A percentile compares a stretch with the other conserved stretches of the same genome.
Conservation (phyloP, 1,139 yeast genomes). For the Zygosaccharomyces sapae region DNA sequence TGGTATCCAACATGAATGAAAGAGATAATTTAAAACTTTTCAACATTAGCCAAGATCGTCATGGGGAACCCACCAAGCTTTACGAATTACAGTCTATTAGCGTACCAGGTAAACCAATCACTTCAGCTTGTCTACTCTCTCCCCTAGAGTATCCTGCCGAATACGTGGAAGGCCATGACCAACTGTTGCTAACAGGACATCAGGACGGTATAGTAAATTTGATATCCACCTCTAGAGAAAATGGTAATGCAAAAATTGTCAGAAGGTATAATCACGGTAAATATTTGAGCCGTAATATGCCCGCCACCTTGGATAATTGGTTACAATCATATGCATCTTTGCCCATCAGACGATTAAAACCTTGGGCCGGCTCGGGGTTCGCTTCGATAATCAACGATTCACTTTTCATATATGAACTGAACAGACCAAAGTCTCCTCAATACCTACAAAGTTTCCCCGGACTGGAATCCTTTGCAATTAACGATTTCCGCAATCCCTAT, state of each 20-base stretch:
- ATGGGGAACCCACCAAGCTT: conserved; percentile 12
- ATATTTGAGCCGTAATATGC: conserved; percentile 20
- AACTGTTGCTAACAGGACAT: conserved; percentile 28
- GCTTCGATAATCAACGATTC: conserved; percentile 30
- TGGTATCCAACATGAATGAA: conserved; percentile 19
- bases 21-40: conserved; percentile 24
- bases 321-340: conserved; percentile 15
- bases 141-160: conserved; percentile 11
- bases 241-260: conserved; percentile 26
- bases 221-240: conserved; percentile 24
- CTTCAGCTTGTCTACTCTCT: conserved; percentile 18
- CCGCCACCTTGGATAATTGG: conserved; percentile 14
- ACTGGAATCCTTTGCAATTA: conserved; percentile 23
- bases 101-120: conserved; percentile 28
- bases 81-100: conserved; percentile 26
- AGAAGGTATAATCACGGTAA: conserved; percentile 29
- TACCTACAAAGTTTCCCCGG: conserved; percentile 27
- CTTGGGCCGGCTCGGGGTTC: conserved; percentile 25
- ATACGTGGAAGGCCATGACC: conserved; percentile 18
- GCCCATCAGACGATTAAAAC: conserved; percentile 25
- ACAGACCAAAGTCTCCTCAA: conserved; percentile 24
- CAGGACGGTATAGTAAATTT: conserved; percentile 31
- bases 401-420: conserved; percentile 28
- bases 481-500: conserved; percentile 18
- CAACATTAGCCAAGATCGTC: conserved; percentile 10